These are phyloP conservation scores for Hortaea sp. DNA, from an alignment of 2,329 filamentous ascomycete species.

Conservation along the genomic window DNA sequence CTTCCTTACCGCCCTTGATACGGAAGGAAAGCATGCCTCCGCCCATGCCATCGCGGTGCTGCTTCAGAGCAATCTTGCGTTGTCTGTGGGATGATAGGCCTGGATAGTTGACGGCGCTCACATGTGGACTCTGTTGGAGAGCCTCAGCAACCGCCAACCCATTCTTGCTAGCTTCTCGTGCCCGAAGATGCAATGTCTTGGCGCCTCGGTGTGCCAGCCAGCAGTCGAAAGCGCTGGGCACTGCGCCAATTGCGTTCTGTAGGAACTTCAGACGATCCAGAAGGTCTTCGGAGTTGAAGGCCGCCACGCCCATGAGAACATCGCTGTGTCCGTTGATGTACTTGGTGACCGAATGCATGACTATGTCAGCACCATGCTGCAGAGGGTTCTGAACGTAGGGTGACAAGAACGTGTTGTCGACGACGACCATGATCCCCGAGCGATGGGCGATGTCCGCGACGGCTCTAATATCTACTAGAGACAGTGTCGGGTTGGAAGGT, in stretches of 20 bases:
- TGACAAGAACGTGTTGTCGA: slow-evolving; percentile 96
- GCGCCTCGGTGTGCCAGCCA: slow-evolving; percentile 96
- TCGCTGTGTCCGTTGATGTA: slow-evolving; percentile 98
- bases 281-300: slow-evolving; percentile 80
- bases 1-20: slow-evolving; percentile 72
- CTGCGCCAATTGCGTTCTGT: slow-evolving; percentile 93
- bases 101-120: slow-evolving; percentile 90
- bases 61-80: slow-evolving; percentile 71
- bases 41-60: slow-evolving; percentile 89
- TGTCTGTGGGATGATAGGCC: slow-evolving; percentile 82
- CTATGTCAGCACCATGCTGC: slow-evolving; percentile 89
- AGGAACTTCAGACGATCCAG: slow-evolving; percentile 74
- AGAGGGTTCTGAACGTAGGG: slow-evolving; percentile 96
- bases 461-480: slow-evolving; percentile 83
- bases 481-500: slow-evolving; percentile 87
- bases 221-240: slow-evolving; percentile 90
- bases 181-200: slow-evolving; percentile 92
- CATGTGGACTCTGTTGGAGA: slow-evolving; percentile 69
- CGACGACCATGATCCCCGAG: slow-evolving; percentile 88
- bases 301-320: slow-evolving; percentile 94
- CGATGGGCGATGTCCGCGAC: slow-evolving; percentile 75
- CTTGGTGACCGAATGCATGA: slow-evolving; percentile 95
- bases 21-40: slow-evolving; percentile 98
- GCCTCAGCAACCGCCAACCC: slow-evolving; percentile 66
- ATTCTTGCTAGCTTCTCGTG: slow-evolving; percentile 73